Evolutionary conservation across 2,329 filamentous ascomycete genomes (phyloP).

Genomic region (Phialophora tarda): DNA sequence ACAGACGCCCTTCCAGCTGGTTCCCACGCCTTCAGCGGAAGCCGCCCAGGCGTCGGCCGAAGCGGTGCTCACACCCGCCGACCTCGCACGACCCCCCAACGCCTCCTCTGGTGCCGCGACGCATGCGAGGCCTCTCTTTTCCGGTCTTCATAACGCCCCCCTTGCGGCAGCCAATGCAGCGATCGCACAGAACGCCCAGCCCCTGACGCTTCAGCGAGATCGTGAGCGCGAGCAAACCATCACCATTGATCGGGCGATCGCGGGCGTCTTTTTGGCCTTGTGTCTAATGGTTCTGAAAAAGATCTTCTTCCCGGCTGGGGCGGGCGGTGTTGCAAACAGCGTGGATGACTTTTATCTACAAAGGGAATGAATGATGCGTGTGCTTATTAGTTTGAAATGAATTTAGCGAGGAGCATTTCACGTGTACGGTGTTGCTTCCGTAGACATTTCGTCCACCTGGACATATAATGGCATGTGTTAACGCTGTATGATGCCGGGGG

Average conservation of each 20-base stretch:
- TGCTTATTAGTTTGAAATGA: background rate
- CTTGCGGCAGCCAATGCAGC: constrained; percentile 31
- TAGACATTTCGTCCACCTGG: background rate
- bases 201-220: constrained; percentile 10
- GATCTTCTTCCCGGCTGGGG: constrained; percentile 44
- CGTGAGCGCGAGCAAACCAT: constrained; percentile 41
- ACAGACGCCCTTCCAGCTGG: constrained; percentile 20
- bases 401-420: background rate
- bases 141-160: constrained; percentile 26
- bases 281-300: constrained; percentile 69
- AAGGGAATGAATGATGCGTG: constrained; percentile 26
- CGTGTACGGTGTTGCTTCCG: background rate
- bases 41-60: constrained; percentile 31
- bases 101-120: constrained; percentile 41
- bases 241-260: constrained; percentile 84
- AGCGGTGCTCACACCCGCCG: constrained; percentile 30
- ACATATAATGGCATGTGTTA: background rate
- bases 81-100: constrained; percentile 23
- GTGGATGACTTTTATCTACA: constrained; percentile 37
- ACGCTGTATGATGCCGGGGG: background rate
- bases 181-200: constrained; percentile 15
- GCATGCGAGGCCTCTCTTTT: constrained; percentile 50
- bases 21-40: constrained; percentile 34
- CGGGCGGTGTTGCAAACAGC: constrained; percentile 16
- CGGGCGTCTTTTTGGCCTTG: constrained; percentile 71